Evolutionary conservation across 23 red algal genomes (phyloP).

Genomic region (Agarophyton chilense): DNA sequence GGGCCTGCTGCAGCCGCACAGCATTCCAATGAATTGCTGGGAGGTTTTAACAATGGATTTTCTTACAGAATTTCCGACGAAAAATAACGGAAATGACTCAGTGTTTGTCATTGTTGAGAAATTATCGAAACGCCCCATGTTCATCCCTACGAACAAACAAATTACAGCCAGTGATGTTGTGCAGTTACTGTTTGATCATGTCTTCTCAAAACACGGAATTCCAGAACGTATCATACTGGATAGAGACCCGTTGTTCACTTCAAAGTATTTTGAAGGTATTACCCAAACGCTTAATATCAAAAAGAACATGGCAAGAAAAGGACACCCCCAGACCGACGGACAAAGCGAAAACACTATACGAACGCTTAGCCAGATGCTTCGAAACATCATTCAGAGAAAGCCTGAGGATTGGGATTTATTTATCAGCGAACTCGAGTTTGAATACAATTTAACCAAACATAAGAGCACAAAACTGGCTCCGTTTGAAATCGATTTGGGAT

Average conservation of each 20-base stretch:
- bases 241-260: slow-evolving; percentile 6
- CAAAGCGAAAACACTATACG: background rate
- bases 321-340: slow-evolving; percentile 31
- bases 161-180: background rate
- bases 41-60: slow-evolving; percentile 40
- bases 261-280: slow-evolving; percentile 18
- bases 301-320: slow-evolving; percentile 13
- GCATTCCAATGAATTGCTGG: slow-evolving; percentile 8
- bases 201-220: slow-evolving; percentile 34
- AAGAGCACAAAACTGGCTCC: slow-evolving; percentile 13
- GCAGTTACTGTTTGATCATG: background rate
- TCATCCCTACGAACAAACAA: background rate
- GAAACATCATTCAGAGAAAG: background rate
- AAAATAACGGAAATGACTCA: background rate
- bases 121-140: slow-evolving; percentile 23
- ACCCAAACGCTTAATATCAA: slow-evolving; percentile 11
- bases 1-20: slow-evolving; percentile 3
- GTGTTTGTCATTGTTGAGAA: slow-evolving; percentile 41
- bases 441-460: slow-evolving; percentile 10
- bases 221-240: slow-evolving; percentile 7
- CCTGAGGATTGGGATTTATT: slow-evolving; percentile 5
- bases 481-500: slow-evolving; percentile 30
- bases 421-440: slow-evolving; percentile 1
- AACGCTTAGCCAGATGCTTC: background rate
- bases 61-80: slow-evolving; percentile 10